Evolutionary conservation across 352 stramenopile species (phyloP), one percentile per base, ranked within the genome.

Genomic region (Blastocystis sp.): DNA sequence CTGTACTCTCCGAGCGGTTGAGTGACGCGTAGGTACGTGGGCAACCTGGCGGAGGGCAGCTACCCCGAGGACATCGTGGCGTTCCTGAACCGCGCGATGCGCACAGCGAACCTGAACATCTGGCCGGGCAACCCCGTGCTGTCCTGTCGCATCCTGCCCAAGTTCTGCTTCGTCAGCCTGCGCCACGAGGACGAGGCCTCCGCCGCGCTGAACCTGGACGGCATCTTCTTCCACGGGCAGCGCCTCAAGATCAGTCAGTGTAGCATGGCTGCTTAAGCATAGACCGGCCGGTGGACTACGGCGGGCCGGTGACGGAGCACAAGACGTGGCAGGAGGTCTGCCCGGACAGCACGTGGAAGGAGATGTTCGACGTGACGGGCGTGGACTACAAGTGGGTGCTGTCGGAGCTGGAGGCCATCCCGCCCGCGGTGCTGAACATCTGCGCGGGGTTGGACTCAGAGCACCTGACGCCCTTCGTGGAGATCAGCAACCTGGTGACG

Each of bases 111-210:
- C 66, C 71, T 81, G 9, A 81, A 81, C 43, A 45, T 53, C 4
- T 81, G 71, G 71, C 71, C 71, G 11, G 71, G 71, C 5, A 81
- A 81, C 28, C 71, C n/a, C 11, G 71, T 81, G 3, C 28, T 81
- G 4, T 38, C 40, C 7, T 81, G 71, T 43, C 71, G 71, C 14
- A 38, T 81, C 4, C 48, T 81, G n/a, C 71, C 71, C 38, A 81
- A 81, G 71, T 81, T 81, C 45, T 81, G 71, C 38, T 81, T 81
- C 59, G 71, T 81, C 2, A 81, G 71, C 66, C 71, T 81, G 19
- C 71, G 71, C 1, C 71, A 81, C 59, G 71, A 81, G 4, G 71
- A 81, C 48, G 71, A 81, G 60, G 71, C 71, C 9, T 66, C 71
- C 0, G 53, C 48, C 59, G 71, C 71, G 14, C 48, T 81, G 11